Base-by-base conservation (phyloP, 176 grass and related monocot species). In the Eragrostis nindensis region DNA sequence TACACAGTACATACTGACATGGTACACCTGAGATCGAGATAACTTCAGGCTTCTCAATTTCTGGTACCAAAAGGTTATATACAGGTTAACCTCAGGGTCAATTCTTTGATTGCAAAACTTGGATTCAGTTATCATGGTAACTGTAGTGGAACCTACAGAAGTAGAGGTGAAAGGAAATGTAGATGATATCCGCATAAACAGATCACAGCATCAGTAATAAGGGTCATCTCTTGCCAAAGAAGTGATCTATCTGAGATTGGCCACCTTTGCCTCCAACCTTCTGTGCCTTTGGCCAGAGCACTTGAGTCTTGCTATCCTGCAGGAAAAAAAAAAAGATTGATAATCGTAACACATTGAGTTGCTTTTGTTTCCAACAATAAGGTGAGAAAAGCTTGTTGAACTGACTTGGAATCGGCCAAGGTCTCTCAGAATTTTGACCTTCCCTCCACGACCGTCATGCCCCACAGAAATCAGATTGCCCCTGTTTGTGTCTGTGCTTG, bases 391-490 rank as follows among this genome's bases (percentile, higher is more conserved):
- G 18, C 43, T 47, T 68, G 22, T 29, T 66, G 25, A 70, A 86
- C 83, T 79, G 7, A 92, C 95, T 50, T 89, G 69, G 25, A 87
- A 86, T 85, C 67, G 26, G 64, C 84, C 76, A 63, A 68, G 80
- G 55, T 70, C 63, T 89, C 88, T 86, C n/a, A 98, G 84, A 43
- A 98, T 71, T 91, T 98, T 98, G 78, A 95, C 88, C 53, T 83
- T 95, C 8, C 92, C 92, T 42, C 95, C 95, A 29, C 95, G 91
- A 2, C 95, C 92, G 5, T 98, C 95, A 0, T 78, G 87, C 66
- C 95, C 92, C 25, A 98, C 81, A 2, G 95, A 18, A 66, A 95
- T 98, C 71, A 98, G 77, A 78, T 91, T 89, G 69, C 84, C 88
- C 57, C 80, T 98, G 62, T 22, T 84, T 67, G 40, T 59, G 41